Evolutionary conservation across 371 early-diverging fungal species (phyloP), one percentile per base, ranked within the genome.

Genomic region (Mucor plumbeus): DNA sequence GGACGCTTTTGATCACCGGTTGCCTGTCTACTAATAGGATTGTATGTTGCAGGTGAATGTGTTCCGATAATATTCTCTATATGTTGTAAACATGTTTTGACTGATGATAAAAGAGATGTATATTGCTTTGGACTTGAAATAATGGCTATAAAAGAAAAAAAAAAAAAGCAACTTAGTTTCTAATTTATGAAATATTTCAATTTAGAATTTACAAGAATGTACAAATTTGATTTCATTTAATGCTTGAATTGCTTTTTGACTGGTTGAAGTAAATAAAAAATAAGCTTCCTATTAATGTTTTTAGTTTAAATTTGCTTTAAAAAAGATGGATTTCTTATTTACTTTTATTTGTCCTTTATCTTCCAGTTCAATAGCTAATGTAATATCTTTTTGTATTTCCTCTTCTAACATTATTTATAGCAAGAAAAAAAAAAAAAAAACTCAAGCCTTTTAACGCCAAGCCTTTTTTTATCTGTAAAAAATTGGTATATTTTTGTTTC

Each of bases 181-280:
- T 9, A 10, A 47, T 61, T 31, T 19, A 54, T 15, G 41, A 31
- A 11, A 11, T 36, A 6, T 17, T 31, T 3, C 26, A 44, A 36
- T 58, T 44, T 21, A 2, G 21, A 6, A 21, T 72, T 75, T 74
- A 84, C 84, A 74, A 44, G 82, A 74, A 75, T 76, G 82, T 55
- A 84, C 77, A 70, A 84, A 84, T 61, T 80, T 81, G 39, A 75
- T 72, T 34, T 77, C 80, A 31, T 75, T 63, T 9, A 83, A 68
- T 57, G 70, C 59, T 44, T 73, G 44, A 34, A 83, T 60, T 14
- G 83, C 74, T 19, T 61, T 64, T 68, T 83, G 72, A 14, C 72
- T 72, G 13, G 70, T 55, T 26, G 59, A 38, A 34, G 78, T 68
- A 63, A 75, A 80, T 44, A 77, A 59, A 54, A 80, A 71, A 64